phyloP scores from a whole-genome alignment of 2,329 filamentous ascomycete genomes.

The Pestalotiopsis sp. region DNA sequence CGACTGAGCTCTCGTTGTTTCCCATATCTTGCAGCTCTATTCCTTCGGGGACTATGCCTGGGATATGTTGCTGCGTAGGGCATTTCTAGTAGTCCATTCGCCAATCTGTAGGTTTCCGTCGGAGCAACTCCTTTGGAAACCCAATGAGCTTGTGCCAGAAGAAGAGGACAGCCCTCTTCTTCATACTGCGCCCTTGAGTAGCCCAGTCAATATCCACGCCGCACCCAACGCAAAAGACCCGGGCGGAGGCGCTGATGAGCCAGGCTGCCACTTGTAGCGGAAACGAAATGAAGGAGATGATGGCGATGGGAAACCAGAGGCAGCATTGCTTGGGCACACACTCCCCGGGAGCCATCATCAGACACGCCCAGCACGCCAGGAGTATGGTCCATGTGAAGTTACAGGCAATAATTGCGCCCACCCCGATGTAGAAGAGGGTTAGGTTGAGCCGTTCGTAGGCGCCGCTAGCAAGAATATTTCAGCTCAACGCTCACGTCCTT shows the following conservation, averaged over 20 bases:
- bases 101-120: background rate
- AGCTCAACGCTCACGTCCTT: too few species aligned
- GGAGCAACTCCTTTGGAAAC: background rate
- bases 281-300: background rate
- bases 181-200: background rate
- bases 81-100: background rate
- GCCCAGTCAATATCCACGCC: background rate
- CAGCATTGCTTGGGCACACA: background rate
- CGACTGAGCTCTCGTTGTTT: too few species aligned
- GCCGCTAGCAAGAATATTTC: too few species aligned
- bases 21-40: too few species aligned
- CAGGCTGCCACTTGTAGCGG: background rate
- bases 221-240: too few species aligned
- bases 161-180: background rate
- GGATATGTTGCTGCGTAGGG: background rate
- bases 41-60: too few species aligned
- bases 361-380: too few species aligned
- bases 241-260: background rate
- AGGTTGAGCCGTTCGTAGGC: too few species aligned
- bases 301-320: background rate
- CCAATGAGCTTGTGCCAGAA: background rate
- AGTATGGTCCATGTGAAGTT: too few species aligned
- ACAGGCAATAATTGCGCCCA: too few species aligned
- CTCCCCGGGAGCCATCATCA: too few species aligned
- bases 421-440: too few species aligned